Evolutionary conservation across 768 basidiomycete genomes (phyloP), one percentile per base, ranked within the genome.

Genomic region (Leccinum incarnatum): DNA sequence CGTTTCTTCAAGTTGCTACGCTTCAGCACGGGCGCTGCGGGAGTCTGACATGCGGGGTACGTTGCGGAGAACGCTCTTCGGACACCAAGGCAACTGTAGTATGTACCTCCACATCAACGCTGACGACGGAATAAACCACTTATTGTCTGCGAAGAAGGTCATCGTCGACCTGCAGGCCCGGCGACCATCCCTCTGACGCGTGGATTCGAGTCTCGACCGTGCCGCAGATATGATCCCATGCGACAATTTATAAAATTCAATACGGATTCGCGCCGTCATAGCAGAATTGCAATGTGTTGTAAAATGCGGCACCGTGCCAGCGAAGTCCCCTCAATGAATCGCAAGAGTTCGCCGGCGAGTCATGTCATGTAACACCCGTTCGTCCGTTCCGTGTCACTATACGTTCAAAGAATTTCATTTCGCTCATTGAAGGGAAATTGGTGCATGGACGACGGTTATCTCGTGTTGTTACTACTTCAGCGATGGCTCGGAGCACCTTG

Each of bases 1-100:
- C 85, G 87, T 76, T 89, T 93, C 32, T 36, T 34, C 29, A 2
- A 29, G 5, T 34, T 34, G 32, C 32, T 5, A 2, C 32, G 32
- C 5, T 4, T 34, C 32, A 34, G 12, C 12, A 34, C 32, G 32
- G 29, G 29, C 29, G 29, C 29, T 29, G 29, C 29, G 29, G 29
- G 29, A 32, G 11, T 32, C 30, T 11, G 30, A 1, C 30, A 32
- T 32, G 27, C 27, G 29, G 29, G 29, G 29, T 32, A 32, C 30
- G 4, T 32, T 32, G 30, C 30, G 11, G 23, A 25, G 30, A 11
- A 32, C 30, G 30, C 11, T 1, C 30, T 32, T 30, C 29, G 29
- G 29, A 10, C 29, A 10, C 0, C 9, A 30, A 0, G 30, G 4
- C 30, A 32, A 32, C 30, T 25, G 23, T 23, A 23, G 23, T 23